phyloP scores from a whole-genome alignment of 768 basidiomycete species.

The Leccinum disarticulatum region DNA sequence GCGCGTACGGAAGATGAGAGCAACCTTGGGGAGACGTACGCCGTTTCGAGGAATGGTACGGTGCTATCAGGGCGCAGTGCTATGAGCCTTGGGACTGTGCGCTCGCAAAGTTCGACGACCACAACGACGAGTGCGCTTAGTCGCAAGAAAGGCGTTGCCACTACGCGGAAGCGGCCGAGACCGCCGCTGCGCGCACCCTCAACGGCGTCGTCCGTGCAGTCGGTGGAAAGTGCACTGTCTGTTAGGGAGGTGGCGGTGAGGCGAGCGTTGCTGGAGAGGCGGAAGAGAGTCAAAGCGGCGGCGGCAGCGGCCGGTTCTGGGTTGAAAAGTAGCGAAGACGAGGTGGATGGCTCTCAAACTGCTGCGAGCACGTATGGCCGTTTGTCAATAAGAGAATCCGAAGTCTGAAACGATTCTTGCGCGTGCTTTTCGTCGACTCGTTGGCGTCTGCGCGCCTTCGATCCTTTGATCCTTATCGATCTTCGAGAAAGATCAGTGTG shows the following conservation, averaged over 20 bases:
- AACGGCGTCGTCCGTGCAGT: slow-evolving; percentile 28
- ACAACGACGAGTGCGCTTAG: slow-evolving; percentile 18
- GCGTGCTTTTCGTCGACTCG: not conserved
- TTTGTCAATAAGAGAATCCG: not conserved
- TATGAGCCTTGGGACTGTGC: not conserved
- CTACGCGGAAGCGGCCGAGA: slow-evolving; percentile 20
- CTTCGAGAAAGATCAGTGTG: too few species aligned
- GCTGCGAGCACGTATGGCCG: not conserved
- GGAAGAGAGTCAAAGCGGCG: slow-evolving; percentile 21
- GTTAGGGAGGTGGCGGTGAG: slow-evolving; percentile 22
- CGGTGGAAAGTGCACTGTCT: slow-evolving; percentile 24
- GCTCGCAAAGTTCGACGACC: slow-evolving; percentile 5
- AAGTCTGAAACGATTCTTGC: not conserved
- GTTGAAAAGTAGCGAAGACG: slow-evolving; percentile 1
- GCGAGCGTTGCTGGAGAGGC: slow-evolving; percentile 28
- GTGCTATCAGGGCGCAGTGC: slow-evolving; percentile 6
- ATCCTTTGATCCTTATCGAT: too few species aligned
- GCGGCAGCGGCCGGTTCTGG: slow-evolving; percentile 3
- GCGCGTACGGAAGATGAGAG: not conserved
- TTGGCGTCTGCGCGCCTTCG: too few species aligned
- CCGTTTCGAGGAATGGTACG: slow-evolving; percentile 15
- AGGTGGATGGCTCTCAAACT: not conserved
- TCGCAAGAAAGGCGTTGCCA: slow-evolving; percentile 22
- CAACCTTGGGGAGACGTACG: not conserved
- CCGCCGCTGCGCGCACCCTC: slow-evolving; percentile 23